These are phyloP conservation scores for Oryza coarctata DNA, from an alignment of 176 grass and related monocot species.

Conservation along the genomic window DNA sequence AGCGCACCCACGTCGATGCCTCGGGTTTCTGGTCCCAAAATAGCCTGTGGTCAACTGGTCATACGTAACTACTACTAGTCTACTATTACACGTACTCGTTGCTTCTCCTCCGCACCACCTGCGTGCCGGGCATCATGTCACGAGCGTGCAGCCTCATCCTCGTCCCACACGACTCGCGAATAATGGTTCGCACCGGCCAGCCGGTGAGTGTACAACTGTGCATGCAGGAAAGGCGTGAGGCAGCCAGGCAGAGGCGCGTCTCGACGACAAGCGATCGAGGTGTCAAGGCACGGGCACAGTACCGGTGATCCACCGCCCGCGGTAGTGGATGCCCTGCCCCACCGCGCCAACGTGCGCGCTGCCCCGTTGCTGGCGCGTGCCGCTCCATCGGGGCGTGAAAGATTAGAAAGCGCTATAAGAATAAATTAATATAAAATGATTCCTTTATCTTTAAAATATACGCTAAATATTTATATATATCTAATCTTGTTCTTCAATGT, in stretches of 20 bases:
- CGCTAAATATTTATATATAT: too few species aligned
- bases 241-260: too few species aligned
- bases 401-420: too few species aligned
- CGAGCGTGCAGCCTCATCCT: slow-evolving; percentile 14
- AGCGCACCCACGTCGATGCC: too few species aligned
- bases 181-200: slow-evolving; percentile 17
- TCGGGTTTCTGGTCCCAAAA: too few species aligned
- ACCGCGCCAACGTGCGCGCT: background rate
- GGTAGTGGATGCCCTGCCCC: background rate
- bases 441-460: too few species aligned
- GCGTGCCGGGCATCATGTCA: slow-evolving; percentile 10
- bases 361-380: slow-evolving; percentile 15
- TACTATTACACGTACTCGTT: too few species aligned
- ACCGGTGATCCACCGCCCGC: background rate
- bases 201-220: background rate
- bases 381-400: background rate
- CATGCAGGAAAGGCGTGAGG: background rate
- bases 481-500: too few species aligned
- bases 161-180: background rate
- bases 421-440: too few species aligned
- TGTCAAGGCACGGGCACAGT: slow-evolving; percentile 16
- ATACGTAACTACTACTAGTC: background rate
- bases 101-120: too few species aligned
- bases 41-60: background rate
- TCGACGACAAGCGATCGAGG: slow-evolving; percentile 40